Base-by-base conservation (phyloP, 1,139 yeast genomes). In the Blastobotrys ciferrii region DNA sequence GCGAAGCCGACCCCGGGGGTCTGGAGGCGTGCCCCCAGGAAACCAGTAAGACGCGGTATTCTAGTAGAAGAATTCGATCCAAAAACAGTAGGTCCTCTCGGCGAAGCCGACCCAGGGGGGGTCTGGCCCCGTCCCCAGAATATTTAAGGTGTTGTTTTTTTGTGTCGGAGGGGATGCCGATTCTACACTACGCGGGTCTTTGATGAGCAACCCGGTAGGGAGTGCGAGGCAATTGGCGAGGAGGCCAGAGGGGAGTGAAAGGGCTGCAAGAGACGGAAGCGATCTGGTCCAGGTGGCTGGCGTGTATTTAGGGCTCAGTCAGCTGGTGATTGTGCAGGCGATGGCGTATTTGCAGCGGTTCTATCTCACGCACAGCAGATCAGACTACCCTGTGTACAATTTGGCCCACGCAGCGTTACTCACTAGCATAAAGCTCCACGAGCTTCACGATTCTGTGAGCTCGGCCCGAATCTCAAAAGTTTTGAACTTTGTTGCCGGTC, bases 321-420 rank as follows among this genome's bases (percentile, higher is more conserved):
- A 56, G 43, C 23, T 43, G 2, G 51, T 48, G n/a, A 52, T 55
- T 1, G 35, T 53, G 1, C 42, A 48, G 20, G 61, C 58, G 1
- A 53, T 58, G 28, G 52, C 53, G 3, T 40, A 52, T 12, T 33
- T 55, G 25, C 59, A 57, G 38, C 49, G 59, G 32, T 53, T 48
- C 40, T 45, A 49, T 30, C 35, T 51, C 12, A 40, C 39, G 19
- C 20, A 37, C 35, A 19, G 50, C 31, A 23, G 38, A 23, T 18
- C 35, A n/a, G 37, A 43, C 36, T 35, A 43, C 42, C 41, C 48
- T 1, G 33, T 38, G 2, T 25, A 37, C 14, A 28, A 19, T 17
- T 11, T 41, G 43, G 44, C 43, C 32, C 43, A 31, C 17, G 42
- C 48, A 2, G 41, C 50, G 9, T 17, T 47, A 28, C 13, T 32